Percentiles rank a stretch among this genome's conserved stretches.
phyloP scores from a whole-genome alignment of 192 early-diverging fungal species.

The Podila clonocystis region DNA sequence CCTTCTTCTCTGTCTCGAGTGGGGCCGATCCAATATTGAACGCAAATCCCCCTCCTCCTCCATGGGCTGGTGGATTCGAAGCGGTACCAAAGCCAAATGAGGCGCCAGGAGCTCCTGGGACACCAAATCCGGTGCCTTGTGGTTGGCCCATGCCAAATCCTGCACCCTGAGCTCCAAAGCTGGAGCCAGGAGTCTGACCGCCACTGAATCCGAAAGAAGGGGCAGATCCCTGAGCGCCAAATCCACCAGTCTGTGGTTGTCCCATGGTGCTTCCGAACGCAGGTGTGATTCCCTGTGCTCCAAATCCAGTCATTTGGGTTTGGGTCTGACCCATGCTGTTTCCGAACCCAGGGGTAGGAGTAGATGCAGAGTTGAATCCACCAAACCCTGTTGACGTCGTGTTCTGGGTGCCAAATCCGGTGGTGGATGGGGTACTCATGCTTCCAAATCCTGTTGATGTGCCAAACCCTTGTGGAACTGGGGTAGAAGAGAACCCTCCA shows the following conservation, averaged over 20 bases:
- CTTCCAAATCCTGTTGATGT: no score
- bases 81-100: constrained; percentile 13
- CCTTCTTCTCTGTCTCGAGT: not conserved
- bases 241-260: constrained; percentile 4
- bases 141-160: not conserved
- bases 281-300: not conserved
- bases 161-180: constrained; percentile 11
- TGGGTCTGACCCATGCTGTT: not conserved
- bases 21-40: constrained; percentile 33
- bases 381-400: constrained; percentile 7
- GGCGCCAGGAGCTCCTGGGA: constrained; percentile 3
- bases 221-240: not conserved
- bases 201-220: not conserved
- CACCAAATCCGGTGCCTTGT: constrained; percentile 4
- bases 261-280: not conserved
- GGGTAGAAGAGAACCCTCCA: no score
- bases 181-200: not conserved
- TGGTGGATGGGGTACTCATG: no score
- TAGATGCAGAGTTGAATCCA: constrained; percentile 11
- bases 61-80: not conserved
- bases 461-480: no score
- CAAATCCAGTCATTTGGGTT: constrained; percentile 8
- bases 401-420: not conserved
- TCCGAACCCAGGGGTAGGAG: not conserved
- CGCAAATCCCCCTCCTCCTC: constrained; percentile 19